Evolutionary conservation across 2,329 filamentous ascomycete species (phyloP), one percentile per base, ranked within the genome.

Genomic region (Elsinoe perseae): DNA sequence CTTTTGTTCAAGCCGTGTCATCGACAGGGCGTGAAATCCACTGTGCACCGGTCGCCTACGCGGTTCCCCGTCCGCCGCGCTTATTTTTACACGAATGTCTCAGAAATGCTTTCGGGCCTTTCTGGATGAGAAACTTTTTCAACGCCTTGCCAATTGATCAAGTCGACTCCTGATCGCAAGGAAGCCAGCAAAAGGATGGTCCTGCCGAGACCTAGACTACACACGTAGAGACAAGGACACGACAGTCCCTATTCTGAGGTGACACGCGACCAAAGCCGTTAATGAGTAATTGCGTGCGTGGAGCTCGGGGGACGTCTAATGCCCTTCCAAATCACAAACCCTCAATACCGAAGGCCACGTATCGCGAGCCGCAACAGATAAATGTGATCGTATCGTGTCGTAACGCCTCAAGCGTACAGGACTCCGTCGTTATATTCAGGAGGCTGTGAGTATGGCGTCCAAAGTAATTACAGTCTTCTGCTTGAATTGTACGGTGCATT

Each of bases 1-100:
- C 9, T 50, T 50, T 50, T 50, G 44, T 50, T 50, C 44, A 50
- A 14, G 27, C 44, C 44, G 18, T 50, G 44, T 50, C 44, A 50
- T 50, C 21, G 14, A 32, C 14, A 50, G 44, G 44, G 44, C 44
- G 44, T 32, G 44, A 2, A 14, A 20, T 25, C 6, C 23, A 18
- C 44, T 14, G 25, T 32, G 3, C 16, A 20, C 25, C 25, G 44
- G 44, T 28, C 16, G 25, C 28, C 25, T 14, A 12, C 16, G 43
- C 23, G 43, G 43, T 4, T 48, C 14, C 18, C n/a, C 23, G 43
- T 28, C 30, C 30, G 7, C 43, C 43, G 27, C 23, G 43, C 27
- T 32, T 48, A 18, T 48, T 32, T 48, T 48, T 48, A 30, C 23
- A 48, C 12, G 23, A 2, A 5, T 48, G 43, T 48, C 43, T 48